These are phyloP conservation scores for Picea glauca DNA, from an alignment of 75 land plant species.

Conservation along the genomic window DNA sequence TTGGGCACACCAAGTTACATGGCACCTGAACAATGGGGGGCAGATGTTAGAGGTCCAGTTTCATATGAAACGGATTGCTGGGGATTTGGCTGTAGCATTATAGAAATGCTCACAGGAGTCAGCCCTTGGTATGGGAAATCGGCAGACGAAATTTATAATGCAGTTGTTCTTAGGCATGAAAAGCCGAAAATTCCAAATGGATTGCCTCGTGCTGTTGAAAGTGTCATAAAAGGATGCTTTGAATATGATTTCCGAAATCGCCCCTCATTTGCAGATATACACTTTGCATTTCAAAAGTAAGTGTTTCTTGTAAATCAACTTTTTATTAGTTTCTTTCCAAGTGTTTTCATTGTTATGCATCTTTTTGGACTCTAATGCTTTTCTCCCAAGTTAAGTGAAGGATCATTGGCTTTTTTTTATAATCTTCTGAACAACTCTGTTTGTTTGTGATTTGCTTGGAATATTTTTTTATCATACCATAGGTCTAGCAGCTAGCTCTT, in stretches of 20 bases:
- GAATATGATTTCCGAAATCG: slow-evolving; percentile 84
- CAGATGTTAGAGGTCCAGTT: slow-evolving; percentile 84
- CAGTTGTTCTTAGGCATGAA: slow-evolving; percentile 69
- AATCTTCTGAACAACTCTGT: neutral
- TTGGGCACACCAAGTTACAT: slow-evolving; percentile 95
- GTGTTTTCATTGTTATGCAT: slow-evolving; percentile 5
- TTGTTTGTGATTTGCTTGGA: neutral
- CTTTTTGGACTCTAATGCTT: neutral
- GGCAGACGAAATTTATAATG: slow-evolving; percentile 63
- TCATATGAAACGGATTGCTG: slow-evolving; percentile 91
- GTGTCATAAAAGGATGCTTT: slow-evolving; percentile 79
- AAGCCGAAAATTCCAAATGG: slow-evolving; percentile 82
- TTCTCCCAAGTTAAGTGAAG: neutral
- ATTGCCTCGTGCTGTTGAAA: slow-evolving; percentile 67
- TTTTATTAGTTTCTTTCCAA: neutral
- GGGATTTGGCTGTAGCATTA: slow-evolving; percentile 93
- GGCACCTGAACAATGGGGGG: slow-evolving; percentile 99
- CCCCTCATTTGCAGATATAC: slow-evolving; percentile 74
- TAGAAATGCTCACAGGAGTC: slow-evolving; percentile 94
- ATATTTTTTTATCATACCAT: neutral
- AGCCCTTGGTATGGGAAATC: slow-evolving; percentile 72
- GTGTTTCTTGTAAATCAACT: neutral
- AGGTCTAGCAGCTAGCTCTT: neutral
- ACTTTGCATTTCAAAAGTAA: slow-evolving; percentile 72
- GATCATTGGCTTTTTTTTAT: neutral